Evolutionary conservation across 2,329 filamentous ascomycete genomes (phyloP), one percentile per base, ranked within the genome.

Genomic region (Claviceps africana): DNA sequence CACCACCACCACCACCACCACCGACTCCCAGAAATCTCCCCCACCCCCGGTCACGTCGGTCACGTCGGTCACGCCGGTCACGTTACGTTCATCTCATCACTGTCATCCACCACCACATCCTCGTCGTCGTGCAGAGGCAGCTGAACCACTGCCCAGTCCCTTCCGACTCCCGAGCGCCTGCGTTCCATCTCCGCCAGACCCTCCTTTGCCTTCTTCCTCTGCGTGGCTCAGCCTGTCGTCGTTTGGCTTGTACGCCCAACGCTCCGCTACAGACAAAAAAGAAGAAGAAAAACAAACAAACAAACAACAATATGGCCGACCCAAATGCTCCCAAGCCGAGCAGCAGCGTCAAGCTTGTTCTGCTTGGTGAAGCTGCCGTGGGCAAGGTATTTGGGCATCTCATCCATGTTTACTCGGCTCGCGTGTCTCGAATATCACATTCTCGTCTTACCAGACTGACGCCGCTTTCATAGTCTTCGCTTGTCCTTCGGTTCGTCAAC

Each of bases 311-410:
- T 40, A 71, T 71, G 69, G 66, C 69, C 55, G 69, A 71, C 56
- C 74, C 81, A 66, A 81, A 79, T 61, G 75, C 78, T 66, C 86
- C 88, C 56, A 98, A 97, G 76, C 93, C 93, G 57, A 97, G 90
- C 78, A 97, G 90, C 82, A 98, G 93, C 75, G 93, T 98, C 69
- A 98, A 98, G 84, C 85, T 98, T 61, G 93, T 98, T 59, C 81
- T 98, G 66, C 83, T 98, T 54, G 93, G 93, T 60, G 93, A 98
- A 74, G 93, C 93, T 57, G 93, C 93, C 55, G 93, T 98, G 53
- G 93, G 93, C 81, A 98, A 98, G 85, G 93, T 95, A 75, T 11
- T 19, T 28, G n/a, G 15, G 30, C 30, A 25, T 13, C 30, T 37
- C 11, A 28, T 50, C 15, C 19, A n/a, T 33, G 25, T 6, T 19